phyloP scores from a whole-genome alignment of 2,329 filamentous ascomycete genomes.

The Fusarium heterosporum region DNA sequence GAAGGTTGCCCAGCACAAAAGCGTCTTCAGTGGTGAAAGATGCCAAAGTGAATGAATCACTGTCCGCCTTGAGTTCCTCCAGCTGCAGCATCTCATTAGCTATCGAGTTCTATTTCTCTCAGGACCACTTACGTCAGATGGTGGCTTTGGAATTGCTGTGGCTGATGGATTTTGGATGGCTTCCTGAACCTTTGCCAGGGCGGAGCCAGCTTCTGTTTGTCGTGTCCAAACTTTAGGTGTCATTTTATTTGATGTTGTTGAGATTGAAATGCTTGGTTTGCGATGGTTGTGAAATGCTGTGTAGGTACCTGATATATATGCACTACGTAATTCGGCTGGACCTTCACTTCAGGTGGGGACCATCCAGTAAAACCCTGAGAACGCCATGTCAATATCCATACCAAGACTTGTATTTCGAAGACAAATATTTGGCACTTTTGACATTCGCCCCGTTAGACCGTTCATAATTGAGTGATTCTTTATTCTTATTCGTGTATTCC shows the following conservation, averaged over 20 bases:
- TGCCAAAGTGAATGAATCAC: constrained; percentile 58
- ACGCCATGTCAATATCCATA: neutral
- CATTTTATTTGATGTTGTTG: constrained; percentile 12
- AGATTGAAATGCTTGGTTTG: neutral
- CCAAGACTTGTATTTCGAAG: neutral
- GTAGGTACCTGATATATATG: constrained; percentile 3
- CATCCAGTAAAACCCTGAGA: constrained; percentile 8
- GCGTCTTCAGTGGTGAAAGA: constrained; percentile 74
- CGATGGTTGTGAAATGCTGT: neutral
- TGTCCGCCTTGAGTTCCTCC: constrained; percentile 49
- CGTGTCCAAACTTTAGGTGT: constrained; percentile 32
- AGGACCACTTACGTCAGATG: constrained; percentile 35
- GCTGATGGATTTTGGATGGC: constrained; percentile 31
- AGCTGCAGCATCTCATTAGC: constrained; percentile 39
- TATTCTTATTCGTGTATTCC: too few relatives aligned
- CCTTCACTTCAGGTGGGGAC: constrained; percentile 29
- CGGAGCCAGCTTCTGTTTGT: constrained; percentile 20
- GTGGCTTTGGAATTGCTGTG: constrained; percentile 31
- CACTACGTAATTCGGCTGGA: constrained; percentile 28
- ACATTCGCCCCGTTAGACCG: neutral
- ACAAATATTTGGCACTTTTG: neutral
- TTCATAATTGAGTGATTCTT: too few relatives aligned
- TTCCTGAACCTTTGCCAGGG: constrained; percentile 39
- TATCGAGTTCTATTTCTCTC: neutral
- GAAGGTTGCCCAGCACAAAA: constrained; percentile 72